Percentiles rank a stretch among this genome's conserved stretches.
Conservation (phyloP, 345 rosid species). For the Camelina hispida region DNA sequence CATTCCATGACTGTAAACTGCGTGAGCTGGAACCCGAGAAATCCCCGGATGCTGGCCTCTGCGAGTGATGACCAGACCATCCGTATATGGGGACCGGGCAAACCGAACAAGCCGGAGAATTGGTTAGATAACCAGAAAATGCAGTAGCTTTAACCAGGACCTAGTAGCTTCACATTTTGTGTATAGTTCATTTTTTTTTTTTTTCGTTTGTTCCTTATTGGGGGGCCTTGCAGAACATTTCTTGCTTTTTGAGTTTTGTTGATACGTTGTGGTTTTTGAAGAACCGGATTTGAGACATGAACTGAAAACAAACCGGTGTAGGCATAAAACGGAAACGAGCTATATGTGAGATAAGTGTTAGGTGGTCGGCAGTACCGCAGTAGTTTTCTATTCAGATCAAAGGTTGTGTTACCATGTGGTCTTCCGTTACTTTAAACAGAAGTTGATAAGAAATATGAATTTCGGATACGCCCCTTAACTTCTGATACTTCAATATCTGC, state of each 20-base stretch:
- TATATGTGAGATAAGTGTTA: not conserved
- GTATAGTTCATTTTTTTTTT: constrained; percentile 30
- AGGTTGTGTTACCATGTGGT: not conserved
- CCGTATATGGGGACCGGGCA: constrained; percentile 77
- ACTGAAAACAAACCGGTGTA: constrained; percentile 21
- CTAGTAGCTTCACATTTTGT: constrained; percentile 13
- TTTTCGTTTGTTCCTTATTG: constrained; percentile 22
- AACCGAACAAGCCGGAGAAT: constrained; percentile 24
- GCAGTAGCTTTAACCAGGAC: constrained; percentile 17
- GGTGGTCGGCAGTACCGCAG: not conserved
- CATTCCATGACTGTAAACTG: constrained; percentile 84
- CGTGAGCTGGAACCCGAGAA: constrained; percentile 87
- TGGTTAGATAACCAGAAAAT: constrained; percentile 25
- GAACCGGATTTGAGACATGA: constrained; percentile 27
- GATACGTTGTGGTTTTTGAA: constrained; percentile 23
- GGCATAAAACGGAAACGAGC: not conserved
- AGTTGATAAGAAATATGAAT: too few species aligned
- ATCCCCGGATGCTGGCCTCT: constrained; percentile 79
- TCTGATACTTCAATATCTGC: too few species aligned
- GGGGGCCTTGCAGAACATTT: constrained; percentile 40
- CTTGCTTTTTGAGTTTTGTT: constrained; percentile 17
- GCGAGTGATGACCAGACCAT: constrained; percentile 83
- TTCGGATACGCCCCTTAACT: too few species aligned
- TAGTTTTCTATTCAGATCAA: not conserved
- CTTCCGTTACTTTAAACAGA: too few species aligned